Percentiles rank a stretch among this genome's conserved stretches.
Conservation (phyloP, 805 yeast species). For the Komagataella ulmi region DNA sequence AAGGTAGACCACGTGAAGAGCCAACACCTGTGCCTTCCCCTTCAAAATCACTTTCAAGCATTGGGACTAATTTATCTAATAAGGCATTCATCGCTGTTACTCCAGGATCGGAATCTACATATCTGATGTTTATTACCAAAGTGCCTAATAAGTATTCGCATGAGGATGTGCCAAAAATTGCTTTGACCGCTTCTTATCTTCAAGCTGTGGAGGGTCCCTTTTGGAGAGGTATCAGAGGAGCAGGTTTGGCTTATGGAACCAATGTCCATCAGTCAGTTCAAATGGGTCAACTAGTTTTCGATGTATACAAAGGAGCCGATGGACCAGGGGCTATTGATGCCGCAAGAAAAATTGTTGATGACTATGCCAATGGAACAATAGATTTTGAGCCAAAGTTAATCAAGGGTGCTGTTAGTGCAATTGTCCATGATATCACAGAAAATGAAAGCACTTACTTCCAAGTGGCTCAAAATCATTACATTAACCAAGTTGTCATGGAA, state of each 20-base stretch:
- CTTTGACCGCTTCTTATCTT: conserved; percentile 62
- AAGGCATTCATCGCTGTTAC: conserved; percentile 55
- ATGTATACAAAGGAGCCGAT: conserved; percentile 77
- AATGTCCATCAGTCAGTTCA: conserved; percentile 45
- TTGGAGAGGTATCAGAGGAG: conserved; percentile 92
- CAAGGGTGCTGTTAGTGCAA: conserved; percentile 63
- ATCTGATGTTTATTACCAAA: conserved; percentile 42
- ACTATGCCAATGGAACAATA: conserved; percentile 38
- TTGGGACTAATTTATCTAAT: conserved; percentile 37
- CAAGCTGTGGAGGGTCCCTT: conserved; percentile 92
- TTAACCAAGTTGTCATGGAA: conserved; percentile 50
- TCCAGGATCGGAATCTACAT: conserved; percentile 79
- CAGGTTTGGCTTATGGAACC: conserved; percentile 90
- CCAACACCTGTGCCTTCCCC: conserved; percentile 6
- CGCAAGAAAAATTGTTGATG: conserved; percentile 52
- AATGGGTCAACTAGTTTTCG: conserved; percentile 51
- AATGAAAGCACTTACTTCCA: conserved; percentile 48
- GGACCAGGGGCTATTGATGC: conserved; percentile 45
- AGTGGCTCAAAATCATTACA: conserved; percentile 55
- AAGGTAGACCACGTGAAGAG: conserved; percentile 5
- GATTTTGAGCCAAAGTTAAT: conserved; percentile 45
- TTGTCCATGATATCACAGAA: conserved; percentile 61
- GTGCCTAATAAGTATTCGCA: conserved; percentile 44
- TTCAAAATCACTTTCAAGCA: conserved; percentile 32
- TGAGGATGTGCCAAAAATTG: conserved; percentile 54